These are phyloP conservation scores for Cadophora gregata DNA, from an alignment of 2,329 filamentous ascomycete genomes.

Conservation along the genomic window DNA sequence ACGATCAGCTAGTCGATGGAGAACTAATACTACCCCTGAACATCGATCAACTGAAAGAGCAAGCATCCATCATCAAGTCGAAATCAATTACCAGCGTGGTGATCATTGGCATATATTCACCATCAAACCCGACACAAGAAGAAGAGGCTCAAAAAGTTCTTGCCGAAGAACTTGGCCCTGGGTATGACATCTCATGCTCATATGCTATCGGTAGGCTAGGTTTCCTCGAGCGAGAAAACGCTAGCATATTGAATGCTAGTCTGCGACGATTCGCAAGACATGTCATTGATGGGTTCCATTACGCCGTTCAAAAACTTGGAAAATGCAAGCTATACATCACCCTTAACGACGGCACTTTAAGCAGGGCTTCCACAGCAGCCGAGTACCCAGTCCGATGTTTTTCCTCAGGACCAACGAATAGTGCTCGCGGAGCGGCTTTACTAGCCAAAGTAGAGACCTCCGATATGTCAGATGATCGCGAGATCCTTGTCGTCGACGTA, in stretches of 20 bases:
- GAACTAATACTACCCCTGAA: slow-evolving; percentile 34
- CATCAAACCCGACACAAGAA: slow-evolving; percentile 62
- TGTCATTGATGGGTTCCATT: slow-evolving; percentile 62
- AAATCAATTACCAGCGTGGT: slow-evolving; percentile 54
- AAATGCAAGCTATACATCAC: slow-evolving; percentile 58
- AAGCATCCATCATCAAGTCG: slow-evolving; percentile 41
- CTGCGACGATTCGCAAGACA: slow-evolving; percentile 62
- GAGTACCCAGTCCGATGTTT: slow-evolving; percentile 66
- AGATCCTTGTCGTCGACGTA: slow-evolving; percentile 57
- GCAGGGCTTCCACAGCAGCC: slow-evolving; percentile 59
- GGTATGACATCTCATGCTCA: slow-evolving; percentile 56
- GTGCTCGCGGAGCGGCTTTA: slow-evolving; percentile 67
- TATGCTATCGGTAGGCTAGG: slow-evolving; percentile 54
- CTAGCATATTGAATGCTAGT: slow-evolving; percentile 67
- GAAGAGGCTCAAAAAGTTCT: slow-evolving; percentile 55
- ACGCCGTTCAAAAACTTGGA: slow-evolving; percentile 57
- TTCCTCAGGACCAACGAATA: slow-evolving; percentile 68
- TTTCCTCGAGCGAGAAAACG: slow-evolving; percentile 67
- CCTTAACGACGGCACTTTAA: slow-evolving; percentile 67
- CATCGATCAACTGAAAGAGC: slow-evolving; percentile 38
- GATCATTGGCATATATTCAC: slow-evolving; percentile 62
- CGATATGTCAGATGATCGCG: slow-evolving; percentile 33
- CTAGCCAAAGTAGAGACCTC: slow-evolving; percentile 45
- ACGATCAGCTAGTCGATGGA: slow-evolving; percentile 38
- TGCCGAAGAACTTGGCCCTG: slow-evolving; percentile 44